Evolutionary conservation across 1,139 yeast genomes (phyloP), one percentile per base, ranked within the genome.

Genomic region (Taphrina betulina): DNA sequence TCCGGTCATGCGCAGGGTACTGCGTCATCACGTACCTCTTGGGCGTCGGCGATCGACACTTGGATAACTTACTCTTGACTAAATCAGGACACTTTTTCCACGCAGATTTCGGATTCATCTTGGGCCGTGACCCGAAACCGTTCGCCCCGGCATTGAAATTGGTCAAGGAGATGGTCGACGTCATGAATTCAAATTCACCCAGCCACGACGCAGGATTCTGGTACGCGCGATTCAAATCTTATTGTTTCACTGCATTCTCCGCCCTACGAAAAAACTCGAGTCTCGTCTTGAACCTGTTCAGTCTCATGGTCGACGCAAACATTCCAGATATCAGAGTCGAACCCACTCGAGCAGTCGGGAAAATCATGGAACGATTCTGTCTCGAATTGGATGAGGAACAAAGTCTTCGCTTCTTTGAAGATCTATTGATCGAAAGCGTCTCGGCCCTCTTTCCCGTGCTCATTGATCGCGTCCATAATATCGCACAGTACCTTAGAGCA

Each of bases 91-190:
- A 62, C 40, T 64, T 64, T 53, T 64, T 64, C 56, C 88, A 83
- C 66, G 97, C 96, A 1, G 99, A 94, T 71, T 94, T 88, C 70
- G 99, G 99, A 0, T 94, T 92, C 67, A 90, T 94, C 51, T 72
- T 94, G 53, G 98, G 99, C 0, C 82, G 92, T 55, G 98, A 94
- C 67, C 99, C 98, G 1, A 94, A 94, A 67, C 97, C 97, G 7
- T 94, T 94, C 71, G 97, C 99, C 5, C 99, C 98, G 0, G 76
- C 92, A 71, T 92, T 94, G 97, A 94, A 94, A 67, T 74, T 94
- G 35, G 98, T 98, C 0, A 92, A 94, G 48, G 98, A 94, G 69
- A 86, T 94, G 20, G 86, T 94, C 43, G 98, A 92, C 62, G 98
- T 96, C 0, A 92, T 94, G 92, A 98, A 98, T 1, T 98, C 97